phyloP scores from a whole-genome alignment of 2,329 filamentous ascomycete genomes.

The Diaporthe sp. region DNA sequence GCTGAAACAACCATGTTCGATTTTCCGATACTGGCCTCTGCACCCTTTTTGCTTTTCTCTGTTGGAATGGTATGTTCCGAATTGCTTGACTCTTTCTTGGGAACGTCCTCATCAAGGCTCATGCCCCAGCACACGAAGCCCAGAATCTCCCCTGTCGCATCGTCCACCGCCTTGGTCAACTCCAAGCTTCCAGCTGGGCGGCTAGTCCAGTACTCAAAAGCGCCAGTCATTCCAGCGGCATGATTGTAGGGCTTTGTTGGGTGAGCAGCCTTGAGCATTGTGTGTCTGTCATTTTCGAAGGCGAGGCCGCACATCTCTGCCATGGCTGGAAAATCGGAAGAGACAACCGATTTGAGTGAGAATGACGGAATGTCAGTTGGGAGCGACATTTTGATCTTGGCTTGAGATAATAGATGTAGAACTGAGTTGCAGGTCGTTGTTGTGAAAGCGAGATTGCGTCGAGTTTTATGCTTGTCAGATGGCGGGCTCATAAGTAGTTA shows the following conservation, averaged over 20 bases:
- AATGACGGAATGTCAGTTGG: background rate
- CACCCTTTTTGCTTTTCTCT: background rate
- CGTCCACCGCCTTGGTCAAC: slow-evolving; percentile 47
- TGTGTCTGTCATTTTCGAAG: slow-evolving; percentile 46
- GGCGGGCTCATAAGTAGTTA: background rate
- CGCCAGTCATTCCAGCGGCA: slow-evolving; percentile 38
- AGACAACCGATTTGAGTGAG: slow-evolving; percentile 25
- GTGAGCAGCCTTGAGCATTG: slow-evolving; percentile 45
- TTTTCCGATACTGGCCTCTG: background rate
- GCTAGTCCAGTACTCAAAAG: slow-evolving; percentile 39
- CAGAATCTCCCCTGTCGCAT: slow-evolving; percentile 41
- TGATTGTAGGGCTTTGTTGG: slow-evolving; percentile 44
- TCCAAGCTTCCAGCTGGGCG: slow-evolving; percentile 38
- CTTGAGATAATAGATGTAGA: background rate
- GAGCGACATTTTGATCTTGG: background rate
- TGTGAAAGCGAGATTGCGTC: background rate
- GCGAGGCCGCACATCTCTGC: slow-evolving; percentile 43
- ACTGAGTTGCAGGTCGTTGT: background rate
- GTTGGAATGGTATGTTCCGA: background rate
- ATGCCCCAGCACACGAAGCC: slow-evolving; percentile 50
- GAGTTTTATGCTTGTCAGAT: background rate
- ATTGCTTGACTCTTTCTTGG: background rate
- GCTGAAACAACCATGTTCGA: background rate
- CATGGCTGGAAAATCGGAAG: slow-evolving; percentile 45
- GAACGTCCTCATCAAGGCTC: slow-evolving; percentile 39